phyloP scores from a whole-genome alignment of 1,284 basidiomycete species.

The Ustanciosporium gigantosporum region DNA sequence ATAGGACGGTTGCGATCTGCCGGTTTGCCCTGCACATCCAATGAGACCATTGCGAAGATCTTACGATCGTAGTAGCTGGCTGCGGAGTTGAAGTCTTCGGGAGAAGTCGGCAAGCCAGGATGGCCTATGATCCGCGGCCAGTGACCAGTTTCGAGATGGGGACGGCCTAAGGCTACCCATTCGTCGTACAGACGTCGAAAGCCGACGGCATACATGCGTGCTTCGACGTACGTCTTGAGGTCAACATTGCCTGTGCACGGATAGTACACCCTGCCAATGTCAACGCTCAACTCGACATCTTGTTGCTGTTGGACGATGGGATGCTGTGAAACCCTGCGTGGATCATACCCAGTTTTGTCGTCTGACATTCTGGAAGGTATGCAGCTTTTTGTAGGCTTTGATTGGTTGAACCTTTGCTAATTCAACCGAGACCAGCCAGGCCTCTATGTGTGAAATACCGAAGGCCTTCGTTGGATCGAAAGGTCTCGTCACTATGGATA shows the following conservation, averaged over 20 bases:
- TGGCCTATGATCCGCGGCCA: conserved; percentile 28
- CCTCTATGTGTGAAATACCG: too few relatives aligned
- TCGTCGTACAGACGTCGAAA: conserved; percentile 29
- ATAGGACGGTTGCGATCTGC: conserved; percentile 22
- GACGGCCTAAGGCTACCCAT: conserved; percentile 21
- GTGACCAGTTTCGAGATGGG: conserved; percentile 18
- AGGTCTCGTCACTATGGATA: too few relatives aligned
- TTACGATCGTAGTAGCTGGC: conserved; percentile 26
- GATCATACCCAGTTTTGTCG: too few relatives aligned
- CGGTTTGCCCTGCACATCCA: conserved; percentile 13
- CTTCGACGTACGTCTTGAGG: conserved; percentile 13
- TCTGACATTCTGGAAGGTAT: too few relatives aligned
- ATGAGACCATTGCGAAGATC: conserved; percentile 12
- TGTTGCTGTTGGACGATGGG: too few relatives aligned
- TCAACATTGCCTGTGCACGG: conserved; percentile 24
- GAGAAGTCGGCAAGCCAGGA: conserved; percentile 13
- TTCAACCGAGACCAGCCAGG: too few relatives aligned
- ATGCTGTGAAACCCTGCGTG: too few relatives aligned
- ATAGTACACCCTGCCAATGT: conserved; percentile 9
- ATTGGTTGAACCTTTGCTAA: too few relatives aligned
- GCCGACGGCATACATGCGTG: conserved; percentile 22
- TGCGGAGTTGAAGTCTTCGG: conserved; percentile 9
- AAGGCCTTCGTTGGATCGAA: too few relatives aligned
- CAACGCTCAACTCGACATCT: neutral
- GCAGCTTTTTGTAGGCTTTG: too few relatives aligned